Conservation (phyloP, 352 stramenopile species). For the Phytophthora melonis region DNA sequence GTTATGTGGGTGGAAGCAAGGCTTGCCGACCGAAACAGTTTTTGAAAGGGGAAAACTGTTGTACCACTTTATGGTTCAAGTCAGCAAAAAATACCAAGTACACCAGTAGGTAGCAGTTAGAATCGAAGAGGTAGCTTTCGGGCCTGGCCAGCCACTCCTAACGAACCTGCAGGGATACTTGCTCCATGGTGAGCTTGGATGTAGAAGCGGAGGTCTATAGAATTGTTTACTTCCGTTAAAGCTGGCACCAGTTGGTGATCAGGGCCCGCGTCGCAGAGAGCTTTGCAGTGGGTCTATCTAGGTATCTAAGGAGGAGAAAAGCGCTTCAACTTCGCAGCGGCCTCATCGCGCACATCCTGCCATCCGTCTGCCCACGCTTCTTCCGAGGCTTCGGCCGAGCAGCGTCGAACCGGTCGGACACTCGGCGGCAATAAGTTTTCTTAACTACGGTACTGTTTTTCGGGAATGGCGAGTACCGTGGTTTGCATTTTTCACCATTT, state of each 20-base stretch:
- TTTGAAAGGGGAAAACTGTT: too few relatives aligned
- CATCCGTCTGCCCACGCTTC: not conserved
- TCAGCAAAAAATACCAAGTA: too few relatives aligned
- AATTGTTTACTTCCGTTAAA: slow-evolving; percentile 1
- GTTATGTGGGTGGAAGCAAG: not conserved
- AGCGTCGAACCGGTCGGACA: not conserved
- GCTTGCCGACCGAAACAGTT: too few relatives aligned
- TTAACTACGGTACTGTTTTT: not conserved
- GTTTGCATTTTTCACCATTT: not conserved
- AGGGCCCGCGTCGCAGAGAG: not conserved
- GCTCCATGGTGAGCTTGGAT: not conserved
- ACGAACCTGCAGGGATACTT: too few relatives aligned
- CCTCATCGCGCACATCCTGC: not conserved
- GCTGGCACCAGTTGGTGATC: slow-evolving; percentile 1
- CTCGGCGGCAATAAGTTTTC: not conserved
- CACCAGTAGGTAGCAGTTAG: too few relatives aligned
- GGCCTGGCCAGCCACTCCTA: too few relatives aligned
- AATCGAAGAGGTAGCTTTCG: too few relatives aligned
- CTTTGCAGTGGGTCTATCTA: not conserved
- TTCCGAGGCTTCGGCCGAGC: not conserved
- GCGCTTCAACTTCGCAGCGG: not conserved
- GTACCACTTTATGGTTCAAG: too few relatives aligned
- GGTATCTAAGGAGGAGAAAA: not conserved
- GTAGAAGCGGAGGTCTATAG: not conserved
- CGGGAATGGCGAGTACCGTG: not conserved